Base-by-base conservation (phyloP, 768 basidiomycete species). In the Psilocybe subaeruginosa region DNA sequence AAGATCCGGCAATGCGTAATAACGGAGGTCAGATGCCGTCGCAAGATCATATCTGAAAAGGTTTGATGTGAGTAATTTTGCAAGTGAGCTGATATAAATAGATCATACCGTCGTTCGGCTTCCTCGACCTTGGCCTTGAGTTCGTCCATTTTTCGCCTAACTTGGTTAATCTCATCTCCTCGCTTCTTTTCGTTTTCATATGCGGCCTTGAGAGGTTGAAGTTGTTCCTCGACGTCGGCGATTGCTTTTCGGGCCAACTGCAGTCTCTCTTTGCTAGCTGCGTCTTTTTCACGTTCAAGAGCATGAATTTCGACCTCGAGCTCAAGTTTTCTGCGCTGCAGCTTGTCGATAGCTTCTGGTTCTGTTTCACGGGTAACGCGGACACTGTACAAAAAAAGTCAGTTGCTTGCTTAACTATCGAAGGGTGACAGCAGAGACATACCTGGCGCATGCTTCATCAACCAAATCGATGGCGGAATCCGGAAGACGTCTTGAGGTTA, bases 221-320 rank as follows among this genome's bases (percentile, higher is more conserved):
- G 83, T 64, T 94, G 76, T 59, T 97, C 95, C 46, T 95, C 92
- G 45, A 96, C 85, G 49, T 93, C 87, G 2, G 91, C 87, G 62
- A 94, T 88, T 3, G 85, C 83, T 74, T 92, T 95, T 64, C 83
- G 85, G 7, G 94, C 93, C 16, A 77, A 64, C 39, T 81, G 80
- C 9, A 97, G 80, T 11, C 94, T 85, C 59, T 95, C 93, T 74
- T 92, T 92, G 68, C 92, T 95, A 4, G 92, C 91, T 4, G 85
- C 72, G 61, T 97, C 95, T 73, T 94, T 96, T 73, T 97, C 95
- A 50, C 95, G 86, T 71, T 95, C 92, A 54, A 98, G 78, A 8
- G 97, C 97, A 71, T 97, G 95, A 19, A 97, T 91, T 71, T 97
- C 97, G 17, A 99, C 89, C 70, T 98, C 92, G 30, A 99, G 83